Evolutionary conservation across 1,139 yeast genomes (phyloP).

Genomic region (Kodamaea plutei): DNA sequence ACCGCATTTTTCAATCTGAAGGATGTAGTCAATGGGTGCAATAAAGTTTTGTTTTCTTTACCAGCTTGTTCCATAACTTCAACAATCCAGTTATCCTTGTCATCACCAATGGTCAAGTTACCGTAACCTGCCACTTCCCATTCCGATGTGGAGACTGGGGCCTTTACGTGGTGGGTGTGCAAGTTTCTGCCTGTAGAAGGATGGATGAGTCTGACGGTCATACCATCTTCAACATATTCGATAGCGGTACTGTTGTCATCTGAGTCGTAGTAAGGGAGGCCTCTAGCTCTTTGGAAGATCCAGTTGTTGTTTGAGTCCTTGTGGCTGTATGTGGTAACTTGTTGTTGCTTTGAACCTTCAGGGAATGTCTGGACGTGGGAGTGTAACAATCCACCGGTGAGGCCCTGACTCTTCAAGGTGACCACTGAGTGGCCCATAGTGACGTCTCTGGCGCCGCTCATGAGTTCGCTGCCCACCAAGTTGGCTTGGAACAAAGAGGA

Average conservation of each 20-base stretch:
- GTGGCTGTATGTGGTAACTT: constrained; percentile 90
- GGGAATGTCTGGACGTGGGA: constrained; percentile 94
- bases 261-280: constrained; percentile 48
- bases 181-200: constrained; percentile 81
- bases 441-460: constrained; percentile 85
- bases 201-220: constrained; percentile 74
- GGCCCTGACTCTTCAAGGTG: constrained; percentile 85
- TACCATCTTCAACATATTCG: constrained; percentile 66
- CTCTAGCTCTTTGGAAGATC: constrained; percentile 75
- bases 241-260: constrained; percentile 49
- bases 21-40: constrained; percentile 87
- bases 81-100: constrained; percentile 89
- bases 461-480: constrained; percentile 72
- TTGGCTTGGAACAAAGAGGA: constrained; percentile 95
- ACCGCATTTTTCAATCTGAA: constrained; percentile 69
- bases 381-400: constrained; percentile 89
- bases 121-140: constrained; percentile 95
- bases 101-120: constrained; percentile 79
- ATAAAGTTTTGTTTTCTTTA: constrained; percentile 63
- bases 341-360: constrained; percentile 94
- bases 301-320: constrained; percentile 91
- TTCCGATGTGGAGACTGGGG: constrained; percentile 67
- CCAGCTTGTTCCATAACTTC: constrained; percentile 82
- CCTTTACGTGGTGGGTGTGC: constrained; percentile 80
- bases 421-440: constrained; percentile 72